These are phyloP conservation scores for Talaromyces wortmannii DNA, from an alignment of 495 filamentous ascomycete species.

Conservation along the genomic window DNA sequence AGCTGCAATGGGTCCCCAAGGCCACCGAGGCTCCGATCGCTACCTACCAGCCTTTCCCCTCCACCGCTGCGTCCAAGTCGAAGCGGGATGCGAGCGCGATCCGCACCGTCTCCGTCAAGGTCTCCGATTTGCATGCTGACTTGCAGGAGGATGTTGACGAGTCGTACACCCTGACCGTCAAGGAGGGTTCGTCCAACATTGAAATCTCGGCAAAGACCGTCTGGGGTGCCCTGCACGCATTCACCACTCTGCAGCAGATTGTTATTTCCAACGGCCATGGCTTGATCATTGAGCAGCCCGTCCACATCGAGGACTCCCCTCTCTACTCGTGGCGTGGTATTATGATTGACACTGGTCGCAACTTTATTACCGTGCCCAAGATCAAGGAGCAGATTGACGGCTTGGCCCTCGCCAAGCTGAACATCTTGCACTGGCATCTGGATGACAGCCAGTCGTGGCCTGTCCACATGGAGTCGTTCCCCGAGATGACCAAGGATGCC, in stretches of 20 bases:
- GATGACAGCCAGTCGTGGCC: conserved; percentile 47
- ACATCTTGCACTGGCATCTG: conserved; percentile 46
- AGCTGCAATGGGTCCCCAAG: conserved; percentile 45
- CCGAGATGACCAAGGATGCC: conserved; percentile 47
- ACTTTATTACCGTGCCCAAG: conserved; percentile 41
- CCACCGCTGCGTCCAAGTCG: conserved; percentile 8
- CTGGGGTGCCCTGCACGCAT: conserved; percentile 52
- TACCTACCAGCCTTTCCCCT: conserved; percentile 40
- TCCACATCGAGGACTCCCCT: conserved; percentile 37
- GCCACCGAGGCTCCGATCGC: conserved; percentile 43
- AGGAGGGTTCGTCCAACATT: conserved; percentile 21
- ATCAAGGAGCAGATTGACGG: conserved; percentile 45
- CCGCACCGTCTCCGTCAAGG: conserved; percentile 23
- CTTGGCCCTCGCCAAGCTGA: conserved; percentile 46
- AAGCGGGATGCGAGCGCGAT: conserved; percentile 23
- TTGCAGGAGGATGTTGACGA: conserved; percentile 51
- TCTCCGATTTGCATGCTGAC: conserved; percentile 33
- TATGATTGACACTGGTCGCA: conserved; percentile 44
- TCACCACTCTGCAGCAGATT: conserved; percentile 51
- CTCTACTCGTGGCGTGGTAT: conserved; percentile 44
- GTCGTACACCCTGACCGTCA: conserved; percentile 47
- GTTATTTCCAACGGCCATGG: conserved; percentile 40
- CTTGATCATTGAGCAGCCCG: conserved; percentile 42
- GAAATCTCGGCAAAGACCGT: conserved; percentile 40
- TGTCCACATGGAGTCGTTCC: conserved; percentile 39